Evolutionary conservation across 345 rosid genomes (phyloP).

Genomic region (Durio zibethinus): DNA sequence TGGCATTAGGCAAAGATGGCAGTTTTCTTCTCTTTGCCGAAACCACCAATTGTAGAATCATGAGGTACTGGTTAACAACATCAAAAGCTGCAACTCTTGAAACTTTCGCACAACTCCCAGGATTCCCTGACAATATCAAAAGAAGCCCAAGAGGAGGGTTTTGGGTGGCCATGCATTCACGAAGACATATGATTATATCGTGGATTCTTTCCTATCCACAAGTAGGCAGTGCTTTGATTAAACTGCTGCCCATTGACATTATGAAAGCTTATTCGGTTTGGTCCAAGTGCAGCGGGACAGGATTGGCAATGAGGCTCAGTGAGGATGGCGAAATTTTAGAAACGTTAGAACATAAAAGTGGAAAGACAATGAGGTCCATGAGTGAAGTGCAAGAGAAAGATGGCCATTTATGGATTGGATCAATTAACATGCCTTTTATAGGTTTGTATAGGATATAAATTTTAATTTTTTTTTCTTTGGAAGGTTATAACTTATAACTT

Average conservation of each 20-base stretch:
- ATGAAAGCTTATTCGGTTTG: constrained; percentile 35
- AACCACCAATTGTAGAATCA: constrained; percentile 38
- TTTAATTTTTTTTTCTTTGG: too few relatives aligned
- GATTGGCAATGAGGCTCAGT: constrained; percentile 58
- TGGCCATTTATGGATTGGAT: constrained; percentile 66
- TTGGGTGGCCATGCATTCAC: constrained; percentile 66
- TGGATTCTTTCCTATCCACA: constrained; percentile 39
- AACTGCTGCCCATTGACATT: constrained; percentile 35
- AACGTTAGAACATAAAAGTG: constrained; percentile 32
- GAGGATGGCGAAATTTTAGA: constrained; percentile 60
- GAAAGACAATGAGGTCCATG: constrained; percentile 36
- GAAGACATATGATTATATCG: constrained; percentile 29
- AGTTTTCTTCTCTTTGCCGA: constrained; percentile 50
- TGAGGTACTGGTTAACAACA: constrained; percentile 42
- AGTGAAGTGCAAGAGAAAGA: constrained; percentile 62
- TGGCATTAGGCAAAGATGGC: constrained; percentile 39
- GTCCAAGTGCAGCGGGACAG: constrained; percentile 42
- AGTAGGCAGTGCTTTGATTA: constrained; percentile 45
- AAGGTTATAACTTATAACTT: too few relatives aligned
- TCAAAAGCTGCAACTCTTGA: constrained; percentile 25
- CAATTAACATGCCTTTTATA: constrained; percentile 44
- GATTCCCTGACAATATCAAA: constrained; percentile 71
- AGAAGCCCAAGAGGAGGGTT: constrained; percentile 58
- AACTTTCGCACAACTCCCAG: constrained; percentile 46
- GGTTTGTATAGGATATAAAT: constrained; percentile 28